These are phyloP conservation scores for Umbelopsis vinacea DNA, from an alignment of 192 early-diverging fungal genomes.

Conservation along the genomic window DNA sequence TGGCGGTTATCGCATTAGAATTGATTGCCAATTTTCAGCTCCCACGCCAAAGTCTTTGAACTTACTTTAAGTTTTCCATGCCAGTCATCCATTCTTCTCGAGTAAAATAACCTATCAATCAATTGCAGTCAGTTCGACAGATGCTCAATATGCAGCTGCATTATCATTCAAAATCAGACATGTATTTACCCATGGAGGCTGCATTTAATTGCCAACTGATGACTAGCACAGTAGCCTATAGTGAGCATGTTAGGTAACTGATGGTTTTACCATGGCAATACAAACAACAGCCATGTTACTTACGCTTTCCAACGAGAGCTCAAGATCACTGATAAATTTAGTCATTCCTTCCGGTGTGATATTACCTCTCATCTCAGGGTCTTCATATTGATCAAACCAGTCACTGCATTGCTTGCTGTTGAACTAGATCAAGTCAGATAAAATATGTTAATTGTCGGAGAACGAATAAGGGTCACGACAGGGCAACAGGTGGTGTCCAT, in stretches of 20 bases:
- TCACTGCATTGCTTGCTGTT: conserved; percentile 25
- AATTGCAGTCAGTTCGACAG: background rate
- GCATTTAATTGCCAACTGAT: conserved; percentile 39
- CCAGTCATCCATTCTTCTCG: conserved; percentile 42
- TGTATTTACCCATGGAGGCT: conserved; percentile 35
- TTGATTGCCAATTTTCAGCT: background rate
- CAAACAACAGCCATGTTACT: background rate
- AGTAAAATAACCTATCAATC: conserved; percentile 33
- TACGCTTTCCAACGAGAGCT: conserved; percentile 38
- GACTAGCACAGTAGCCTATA: conserved; percentile 26
- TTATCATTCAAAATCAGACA: background rate
- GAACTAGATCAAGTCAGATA: conserved; percentile 23
- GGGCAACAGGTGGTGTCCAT: conserved; percentile 15
- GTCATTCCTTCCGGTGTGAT: conserved; percentile 38
- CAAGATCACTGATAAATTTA: conserved; percentile 36
- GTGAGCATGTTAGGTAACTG: background rate
- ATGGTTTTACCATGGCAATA: background rate
- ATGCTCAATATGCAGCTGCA: no score
- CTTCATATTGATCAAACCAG: conserved; percentile 36
- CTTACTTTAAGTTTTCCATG: conserved; percentile 34
- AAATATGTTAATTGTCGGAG: background rate
- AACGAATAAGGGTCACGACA: background rate
- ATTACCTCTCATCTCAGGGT: conserved; percentile 23
- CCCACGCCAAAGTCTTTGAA: background rate
- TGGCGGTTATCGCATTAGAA: background rate